These are phyloP conservation scores for Crithidia expoeki DNA, from an alignment of 208 protist species.

Conservation along the genomic window DNA sequence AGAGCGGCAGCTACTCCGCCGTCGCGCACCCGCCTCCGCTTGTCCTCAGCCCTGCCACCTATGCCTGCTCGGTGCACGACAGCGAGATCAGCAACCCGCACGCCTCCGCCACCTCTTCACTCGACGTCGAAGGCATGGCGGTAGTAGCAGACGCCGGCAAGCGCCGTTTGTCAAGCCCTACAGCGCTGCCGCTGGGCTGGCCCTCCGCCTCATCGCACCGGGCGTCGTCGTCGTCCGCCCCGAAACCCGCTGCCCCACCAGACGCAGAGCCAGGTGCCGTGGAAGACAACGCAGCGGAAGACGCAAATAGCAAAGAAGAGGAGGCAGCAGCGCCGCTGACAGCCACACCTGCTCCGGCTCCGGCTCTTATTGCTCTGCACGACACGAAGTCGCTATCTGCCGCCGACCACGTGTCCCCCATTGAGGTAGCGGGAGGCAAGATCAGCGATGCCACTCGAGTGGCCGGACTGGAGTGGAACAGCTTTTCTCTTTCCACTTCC, in stretches of 20 bases:
- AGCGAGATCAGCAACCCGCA: not conserved
- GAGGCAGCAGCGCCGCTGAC: not conserved
- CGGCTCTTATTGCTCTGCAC: not conserved
- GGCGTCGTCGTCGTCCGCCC: not conserved
- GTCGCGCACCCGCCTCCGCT: not conserved
- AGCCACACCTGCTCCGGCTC: not conserved
- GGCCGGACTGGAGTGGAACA: conserved; percentile 13
- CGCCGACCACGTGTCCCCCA: not conserved
- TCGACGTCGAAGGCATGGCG: conserved; percentile 6
- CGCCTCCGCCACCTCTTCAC: conserved; percentile 7
- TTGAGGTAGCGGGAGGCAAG: not conserved
- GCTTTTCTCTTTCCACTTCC: conserved; percentile 14
- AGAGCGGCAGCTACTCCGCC: not conserved
- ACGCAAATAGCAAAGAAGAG: not conserved
- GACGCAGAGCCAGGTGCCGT: not conserved
- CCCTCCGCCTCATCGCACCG: not conserved
- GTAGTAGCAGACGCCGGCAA: not conserved
- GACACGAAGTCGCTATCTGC: not conserved
- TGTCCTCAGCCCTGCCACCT: not conserved
- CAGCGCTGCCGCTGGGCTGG: conserved; percentile 10
- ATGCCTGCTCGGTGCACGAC: not conserved
- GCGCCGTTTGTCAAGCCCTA: not conserved
- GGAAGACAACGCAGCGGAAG: not conserved
- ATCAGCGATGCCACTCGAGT: not conserved
- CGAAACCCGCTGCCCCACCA: not conserved